Base-by-base conservation (phyloP, 805 yeast species). In the Zygosaccharomyces bailii region DNA sequence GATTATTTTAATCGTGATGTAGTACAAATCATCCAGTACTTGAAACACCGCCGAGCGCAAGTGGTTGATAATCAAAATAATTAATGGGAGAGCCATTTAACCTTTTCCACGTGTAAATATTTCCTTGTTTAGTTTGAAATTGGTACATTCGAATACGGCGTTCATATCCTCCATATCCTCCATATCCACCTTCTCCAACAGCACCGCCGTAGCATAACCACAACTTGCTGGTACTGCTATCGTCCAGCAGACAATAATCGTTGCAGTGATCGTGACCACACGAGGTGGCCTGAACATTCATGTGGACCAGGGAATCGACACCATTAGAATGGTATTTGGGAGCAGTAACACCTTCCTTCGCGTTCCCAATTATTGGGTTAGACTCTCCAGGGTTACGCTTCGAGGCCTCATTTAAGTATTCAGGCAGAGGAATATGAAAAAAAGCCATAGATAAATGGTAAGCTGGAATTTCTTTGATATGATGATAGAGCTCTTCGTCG, bases 261-360 rank as follows among this genome's bases (percentile, higher is more conserved):
- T 93, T 93, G 55, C 88, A 86, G 63, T 93, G 99, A 59, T 93
- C 99, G 62, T 93, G 99, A 0, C 99, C 99, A 11, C 86, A 95
- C 43, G 84, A 72, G 0, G 81, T 78, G 0, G 86, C 87, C 23
- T 76, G 69, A 1, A 93, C 89, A 0, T 91, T 95, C 6, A 86
- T 50, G n/a, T 74, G 67, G 5, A 73, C 72, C 19, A 93, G 67
- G 0, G 76, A 66, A 5, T 73, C 66, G 42, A 88, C 69, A 41
- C 84, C 84, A 6, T 85, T 84, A 0, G 88, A 69, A 59, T 90
- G 83, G 59, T 76, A 72, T 23, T 61, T 69, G 4, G 97, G 93
- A 0, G 95, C 91, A 1, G 93, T 84, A 6, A 86, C 75, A 0
- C 79, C 84, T 66, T 93, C 99, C 45, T 77, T 76, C 39, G 62